Base-by-base conservation (phyloP, 2,329 filamentous ascomycete genomes). In the Rugonectria rugulosa region DNA sequence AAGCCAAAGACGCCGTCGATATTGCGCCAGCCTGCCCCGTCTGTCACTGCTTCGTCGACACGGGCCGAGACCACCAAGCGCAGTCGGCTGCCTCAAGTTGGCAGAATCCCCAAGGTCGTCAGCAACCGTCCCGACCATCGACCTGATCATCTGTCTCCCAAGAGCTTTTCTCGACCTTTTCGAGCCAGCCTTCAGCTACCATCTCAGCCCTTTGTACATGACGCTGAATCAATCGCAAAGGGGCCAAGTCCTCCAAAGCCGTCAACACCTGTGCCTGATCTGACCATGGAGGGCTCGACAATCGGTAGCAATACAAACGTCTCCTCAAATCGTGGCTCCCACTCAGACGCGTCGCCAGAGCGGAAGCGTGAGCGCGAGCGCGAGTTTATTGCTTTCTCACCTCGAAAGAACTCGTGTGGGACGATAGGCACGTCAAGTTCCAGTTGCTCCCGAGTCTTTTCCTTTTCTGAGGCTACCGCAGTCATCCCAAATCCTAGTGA, bases 111-210 rank as follows among this genome's bases (percentile, higher is more conserved):
- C 8, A 87, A 87, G 65, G 91, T 97, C 4, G 80, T 94, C 24
- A 91, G 86, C 40, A 86, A 83, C 41, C 83, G 87, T 48, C 79
- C 86, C 29, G 84, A 89, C 59, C 24, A 27, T 27, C 24, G 24
- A 27, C 24, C 24, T 27, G 24, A 27, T 27, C 84, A 84, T 42
- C 84, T 85, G 1, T 88, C 90, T 1, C 84, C 89, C 2, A 88
- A 87, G 69, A 96, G 91, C 26, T 97, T 97, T 71, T 97, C 93
- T 3, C 81, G 92, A 8, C 92, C 93, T 0, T 96, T 97, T 69
- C 74, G 81, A 43, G 71, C 80, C 11, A 86, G 83, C 61, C 59
- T 79, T 37, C 77, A 81, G 53, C 61, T 54, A 49, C 67, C 47
- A 50, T 67, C 40, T 38, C 68, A 46, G 44, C 73, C 10, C 69